A percentile compares a stretch with the other conserved stretches of the same genome.
Conservation (phyloP, 2,329 filamentous ascomycete species). For the Aspergillus amoenus region DNA sequence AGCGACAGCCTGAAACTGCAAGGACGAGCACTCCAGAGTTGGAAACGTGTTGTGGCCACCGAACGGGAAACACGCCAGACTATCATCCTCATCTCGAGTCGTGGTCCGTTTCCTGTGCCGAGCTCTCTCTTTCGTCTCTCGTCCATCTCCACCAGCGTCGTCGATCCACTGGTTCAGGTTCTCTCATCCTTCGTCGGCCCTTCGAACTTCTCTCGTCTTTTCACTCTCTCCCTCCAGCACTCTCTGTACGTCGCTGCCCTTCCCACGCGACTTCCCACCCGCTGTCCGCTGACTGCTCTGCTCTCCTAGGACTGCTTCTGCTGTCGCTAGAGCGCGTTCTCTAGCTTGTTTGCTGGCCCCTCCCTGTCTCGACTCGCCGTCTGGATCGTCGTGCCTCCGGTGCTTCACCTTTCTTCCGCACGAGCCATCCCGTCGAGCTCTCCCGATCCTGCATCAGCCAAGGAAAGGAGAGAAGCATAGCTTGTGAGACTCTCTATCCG, state of each 20-base stretch:
- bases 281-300: background rate
- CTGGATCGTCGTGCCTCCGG: constrained; percentile 5
- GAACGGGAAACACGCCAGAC: background rate
- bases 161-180: constrained; percentile 20
- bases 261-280: background rate
- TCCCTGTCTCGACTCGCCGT: constrained; percentile 5
- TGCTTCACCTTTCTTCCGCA: constrained; percentile 16
- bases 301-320: constrained; percentile 12
- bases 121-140: constrained; percentile 4
- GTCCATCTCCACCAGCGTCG: constrained; percentile 17
- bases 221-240: background rate
- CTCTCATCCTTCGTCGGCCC: constrained; percentile 9
- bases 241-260: constrained; percentile 4
- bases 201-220: constrained; percentile 1
- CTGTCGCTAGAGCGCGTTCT: constrained; percentile 7
- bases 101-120: constrained; percentile 1
- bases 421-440: constrained; percentile 12
- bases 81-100: background rate
- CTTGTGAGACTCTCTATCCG: background rate
- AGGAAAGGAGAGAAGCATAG: constrained; percentile 4
- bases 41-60: background rate
- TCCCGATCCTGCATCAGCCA: background rate
- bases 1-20: background rate
- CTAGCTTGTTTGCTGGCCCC: constrained; percentile 6
- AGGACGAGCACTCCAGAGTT: background rate